Percentiles rank a stretch among this genome's conserved stretches.
phyloP scores from a whole-genome alignment of 2,329 filamentous ascomycete genomes.

The Calycina marina region DNA sequence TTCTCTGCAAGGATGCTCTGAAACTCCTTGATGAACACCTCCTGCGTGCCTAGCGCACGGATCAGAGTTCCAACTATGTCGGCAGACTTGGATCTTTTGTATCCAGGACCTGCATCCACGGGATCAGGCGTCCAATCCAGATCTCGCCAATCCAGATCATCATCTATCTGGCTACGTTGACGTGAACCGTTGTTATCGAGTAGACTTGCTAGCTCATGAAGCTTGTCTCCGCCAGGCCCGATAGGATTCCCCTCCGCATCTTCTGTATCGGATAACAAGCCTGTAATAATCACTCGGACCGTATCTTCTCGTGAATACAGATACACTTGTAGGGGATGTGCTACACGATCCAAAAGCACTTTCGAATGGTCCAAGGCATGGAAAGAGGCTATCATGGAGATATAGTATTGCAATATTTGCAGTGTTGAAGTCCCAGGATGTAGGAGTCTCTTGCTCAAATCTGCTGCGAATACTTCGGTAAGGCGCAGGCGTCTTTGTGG shows the following conservation, averaged over 20 bases:
- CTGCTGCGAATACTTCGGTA: conserved; percentile 52
- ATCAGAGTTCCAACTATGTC: conserved; percentile 89
- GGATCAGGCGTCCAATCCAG: conserved; percentile 90
- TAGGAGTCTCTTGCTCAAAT: conserved; percentile 51
- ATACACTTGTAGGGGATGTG: conserved; percentile 59
- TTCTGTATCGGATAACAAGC: conserved; percentile 49
- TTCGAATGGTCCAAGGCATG: conserved; percentile 63
- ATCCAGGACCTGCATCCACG: conserved; percentile 82
- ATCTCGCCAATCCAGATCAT: conserved; percentile 78
- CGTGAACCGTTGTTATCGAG: conserved; percentile 35
- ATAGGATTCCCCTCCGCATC: conserved; percentile 22
- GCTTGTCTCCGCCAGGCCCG: conserved; percentile 31
- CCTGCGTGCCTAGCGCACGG: conserved; percentile 73
- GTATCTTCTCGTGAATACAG: conserved; percentile 65
- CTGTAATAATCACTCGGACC: conserved; percentile 61
- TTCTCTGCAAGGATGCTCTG: conserved; percentile 80
- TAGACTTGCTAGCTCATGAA: conserved; percentile 52
- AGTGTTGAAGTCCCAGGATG: conserved; percentile 65
- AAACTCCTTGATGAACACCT: conserved; percentile 88
- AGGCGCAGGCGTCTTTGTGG: conserved; percentile 54
- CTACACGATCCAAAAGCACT: conserved; percentile 61
- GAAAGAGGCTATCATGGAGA: conserved; percentile 65
- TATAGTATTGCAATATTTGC: conserved; percentile 63
- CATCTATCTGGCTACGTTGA: conserved; percentile 39
- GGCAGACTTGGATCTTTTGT: conserved; percentile 74